Conservation (phyloP, 305 asterid genomes). For the Fraxinus baroniana region DNA sequence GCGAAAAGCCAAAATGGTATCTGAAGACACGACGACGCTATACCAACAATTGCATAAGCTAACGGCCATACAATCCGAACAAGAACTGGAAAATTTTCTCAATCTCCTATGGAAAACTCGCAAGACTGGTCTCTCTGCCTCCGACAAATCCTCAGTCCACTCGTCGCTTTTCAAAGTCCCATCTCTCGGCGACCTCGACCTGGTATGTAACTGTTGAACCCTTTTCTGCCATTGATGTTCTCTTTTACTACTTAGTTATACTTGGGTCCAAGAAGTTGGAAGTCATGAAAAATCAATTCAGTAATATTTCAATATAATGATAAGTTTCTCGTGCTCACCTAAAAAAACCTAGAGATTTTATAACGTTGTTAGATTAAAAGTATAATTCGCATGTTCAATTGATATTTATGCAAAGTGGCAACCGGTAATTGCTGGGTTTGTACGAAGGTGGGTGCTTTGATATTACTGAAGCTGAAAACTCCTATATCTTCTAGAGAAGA, state of each 20-base stretch:
- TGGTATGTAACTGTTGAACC: constrained; percentile 28
- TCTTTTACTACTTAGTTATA: neutral
- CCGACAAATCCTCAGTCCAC: constrained; percentile 34
- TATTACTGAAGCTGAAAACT: neutral
- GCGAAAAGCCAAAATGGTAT: neutral
- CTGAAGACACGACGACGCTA: constrained; percentile 20
- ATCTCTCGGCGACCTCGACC: constrained; percentile 34
- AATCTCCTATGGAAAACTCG: constrained; percentile 43
- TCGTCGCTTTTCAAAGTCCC: constrained; percentile 37
- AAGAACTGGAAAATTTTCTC: constrained; percentile 39
- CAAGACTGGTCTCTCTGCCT: constrained; percentile 33
- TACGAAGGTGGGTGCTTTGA: neutral
- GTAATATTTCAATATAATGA: neutral
- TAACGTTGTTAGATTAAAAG: neutral
- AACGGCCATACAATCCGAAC: constrained; percentile 31
- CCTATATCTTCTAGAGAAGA: neutral
- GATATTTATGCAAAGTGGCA: neutral
- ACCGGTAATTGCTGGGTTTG: neutral
- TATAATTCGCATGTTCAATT: neutral
- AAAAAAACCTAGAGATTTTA: neutral
- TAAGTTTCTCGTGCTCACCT: neutral
- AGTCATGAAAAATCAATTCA: constrained; percentile 1
- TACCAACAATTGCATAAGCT: constrained; percentile 38
- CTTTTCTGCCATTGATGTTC: neutral
- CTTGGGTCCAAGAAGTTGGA: neutral